Conservation (phyloP, 257 asterid genomes). For the Thymus mandschuricus region DNA sequence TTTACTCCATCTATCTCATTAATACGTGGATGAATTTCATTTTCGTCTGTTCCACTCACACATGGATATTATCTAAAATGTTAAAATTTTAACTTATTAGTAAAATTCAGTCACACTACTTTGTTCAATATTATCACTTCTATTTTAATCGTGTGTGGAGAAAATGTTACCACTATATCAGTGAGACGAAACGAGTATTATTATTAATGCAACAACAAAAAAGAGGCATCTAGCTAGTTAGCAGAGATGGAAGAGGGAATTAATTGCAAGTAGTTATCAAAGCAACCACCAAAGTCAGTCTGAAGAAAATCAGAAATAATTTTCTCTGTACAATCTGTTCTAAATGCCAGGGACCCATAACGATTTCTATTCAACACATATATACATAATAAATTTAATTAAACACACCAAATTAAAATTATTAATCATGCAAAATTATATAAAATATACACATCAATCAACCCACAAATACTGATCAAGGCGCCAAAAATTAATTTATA, state of each 20-base stretch:
- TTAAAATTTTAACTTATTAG: too few species aligned
- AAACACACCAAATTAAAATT: background rate
- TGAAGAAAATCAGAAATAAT: conserved; percentile 32
- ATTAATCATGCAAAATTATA: background rate
- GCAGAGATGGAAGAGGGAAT: background rate
- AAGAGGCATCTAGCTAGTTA: too few species aligned
- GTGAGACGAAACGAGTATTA: too few species aligned
- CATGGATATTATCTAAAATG: too few species aligned
- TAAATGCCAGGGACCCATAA: conserved; percentile 33
- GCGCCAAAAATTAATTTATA: background rate
- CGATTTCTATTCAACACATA: background rate
- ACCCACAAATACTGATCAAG: background rate
- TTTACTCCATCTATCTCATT: too few species aligned
- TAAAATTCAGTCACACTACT: too few species aligned
- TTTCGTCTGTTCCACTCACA: too few species aligned
- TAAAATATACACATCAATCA: background rate
- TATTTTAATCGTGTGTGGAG: too few species aligned
- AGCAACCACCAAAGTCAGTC: conserved; percentile 37
- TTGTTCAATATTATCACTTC: too few species aligned
- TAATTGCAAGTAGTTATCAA: conserved; percentile 15
- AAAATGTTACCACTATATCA: too few species aligned
- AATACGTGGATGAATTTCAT: too few species aligned
- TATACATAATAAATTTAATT: background rate
- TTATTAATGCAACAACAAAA: too few species aligned
- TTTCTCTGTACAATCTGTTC: conserved; percentile 27